A percentile compares a stretch with the other conserved stretches of the same genome.
Evolutionary conservation across 495 filamentous ascomycete genomes (phyloP).

Genomic region (Immersiella caudata): DNA sequence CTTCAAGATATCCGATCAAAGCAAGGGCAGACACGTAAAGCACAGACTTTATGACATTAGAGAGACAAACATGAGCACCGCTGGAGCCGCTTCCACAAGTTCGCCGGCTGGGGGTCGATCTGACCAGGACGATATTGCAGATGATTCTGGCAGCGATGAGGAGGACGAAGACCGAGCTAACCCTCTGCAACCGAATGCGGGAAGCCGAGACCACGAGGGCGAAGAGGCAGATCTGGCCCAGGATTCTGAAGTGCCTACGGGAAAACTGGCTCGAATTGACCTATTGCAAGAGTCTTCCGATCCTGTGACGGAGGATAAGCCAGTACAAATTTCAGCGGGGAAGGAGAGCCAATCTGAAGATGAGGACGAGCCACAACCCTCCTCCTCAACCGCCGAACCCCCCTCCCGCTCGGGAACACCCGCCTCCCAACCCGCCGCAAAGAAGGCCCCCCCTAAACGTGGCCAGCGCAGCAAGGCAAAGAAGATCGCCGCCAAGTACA

Average conservation of each 20-base stretch:
- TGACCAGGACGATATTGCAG: slow-evolving; percentile 36
- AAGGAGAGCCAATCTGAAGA: slow-evolving; percentile 25
- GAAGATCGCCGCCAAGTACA: slow-evolving; percentile 88
- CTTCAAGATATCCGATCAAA: slow-evolving; percentile 88
- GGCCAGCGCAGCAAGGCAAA: slow-evolving; percentile 85
- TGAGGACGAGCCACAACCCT: slow-evolving; percentile 23
- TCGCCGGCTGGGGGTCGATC: neutral
- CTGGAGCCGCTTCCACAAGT: neutral
- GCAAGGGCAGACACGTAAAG: slow-evolving; percentile 75
- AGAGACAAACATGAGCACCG: slow-evolving; percentile 16
- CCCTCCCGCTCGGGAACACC: slow-evolving; percentile 25
- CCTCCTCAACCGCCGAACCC: slow-evolving; percentile 13
- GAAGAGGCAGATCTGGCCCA: neutral
- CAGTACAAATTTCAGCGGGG: slow-evolving; percentile 10
- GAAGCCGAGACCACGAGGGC: slow-evolving; percentile 24
- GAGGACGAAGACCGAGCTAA: slow-evolving; percentile 45
- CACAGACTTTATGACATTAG: slow-evolving; percentile 62
- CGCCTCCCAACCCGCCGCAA: slow-evolving; percentile 32
- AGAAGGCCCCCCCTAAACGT: slow-evolving; percentile 58
- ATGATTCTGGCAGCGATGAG: slow-evolving; percentile 41
- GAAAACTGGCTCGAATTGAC: slow-evolving; percentile 39
- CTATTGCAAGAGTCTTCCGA: slow-evolving; percentile 29
- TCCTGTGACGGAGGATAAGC: slow-evolving; percentile 24
- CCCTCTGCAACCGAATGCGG: slow-evolving; percentile 46
- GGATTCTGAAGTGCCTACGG: slow-evolving; percentile 22